A percentile compares a stretch with the other conserved stretches of the same genome.
phyloP scores from a whole-genome alignment of 495 filamentous ascomycete genomes.

The Talaromyces adpressus region DNA sequence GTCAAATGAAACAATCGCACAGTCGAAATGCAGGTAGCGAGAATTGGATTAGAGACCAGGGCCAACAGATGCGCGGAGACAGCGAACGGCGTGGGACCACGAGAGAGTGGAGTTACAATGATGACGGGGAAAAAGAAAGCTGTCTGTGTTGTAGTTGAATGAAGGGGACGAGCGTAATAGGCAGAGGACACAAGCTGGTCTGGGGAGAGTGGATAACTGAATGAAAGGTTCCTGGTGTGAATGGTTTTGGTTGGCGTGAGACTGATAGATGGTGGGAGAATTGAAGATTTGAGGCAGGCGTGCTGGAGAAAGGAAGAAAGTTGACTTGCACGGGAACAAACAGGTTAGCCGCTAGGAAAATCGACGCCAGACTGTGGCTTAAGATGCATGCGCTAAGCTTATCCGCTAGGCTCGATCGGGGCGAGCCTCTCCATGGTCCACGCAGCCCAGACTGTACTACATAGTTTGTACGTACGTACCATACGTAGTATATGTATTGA shows the following conservation, averaged over 20 bases:
- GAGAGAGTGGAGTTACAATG: conserved; percentile 16
- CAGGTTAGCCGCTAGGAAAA: background rate
- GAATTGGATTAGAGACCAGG: conserved; percentile 17
- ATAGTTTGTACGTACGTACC: too few species aligned
- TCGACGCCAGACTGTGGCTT: conserved; percentile 23
- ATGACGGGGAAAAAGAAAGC: conserved; percentile 7
- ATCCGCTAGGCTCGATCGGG: conserved; percentile 2
- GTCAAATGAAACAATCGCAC: background rate
- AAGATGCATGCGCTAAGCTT: conserved; percentile 11
- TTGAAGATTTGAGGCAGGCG: background rate
- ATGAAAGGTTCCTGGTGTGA: background rate
- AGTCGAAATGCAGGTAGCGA: conserved; percentile 22
- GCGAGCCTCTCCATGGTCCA: conserved; percentile 2
- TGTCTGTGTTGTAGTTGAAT: background rate
- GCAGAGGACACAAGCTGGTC: background rate
- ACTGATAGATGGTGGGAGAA: background rate
- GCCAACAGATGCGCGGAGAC: conserved; percentile 18
- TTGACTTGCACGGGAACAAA: conserved; percentile 2
- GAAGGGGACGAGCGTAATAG: background rate
- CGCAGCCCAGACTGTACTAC: background rate
- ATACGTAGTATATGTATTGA: too few species aligned
- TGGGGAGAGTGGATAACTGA: background rate
- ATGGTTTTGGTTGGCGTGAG: background rate
- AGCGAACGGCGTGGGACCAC: conserved; percentile 12
- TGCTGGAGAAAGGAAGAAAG: conserved; percentile 6